Percentiles rank a stretch among this genome's conserved stretches.
Conservation (phyloP, 2,329 filamentous ascomycete genomes). For the Delphinella strobiligena region DNA sequence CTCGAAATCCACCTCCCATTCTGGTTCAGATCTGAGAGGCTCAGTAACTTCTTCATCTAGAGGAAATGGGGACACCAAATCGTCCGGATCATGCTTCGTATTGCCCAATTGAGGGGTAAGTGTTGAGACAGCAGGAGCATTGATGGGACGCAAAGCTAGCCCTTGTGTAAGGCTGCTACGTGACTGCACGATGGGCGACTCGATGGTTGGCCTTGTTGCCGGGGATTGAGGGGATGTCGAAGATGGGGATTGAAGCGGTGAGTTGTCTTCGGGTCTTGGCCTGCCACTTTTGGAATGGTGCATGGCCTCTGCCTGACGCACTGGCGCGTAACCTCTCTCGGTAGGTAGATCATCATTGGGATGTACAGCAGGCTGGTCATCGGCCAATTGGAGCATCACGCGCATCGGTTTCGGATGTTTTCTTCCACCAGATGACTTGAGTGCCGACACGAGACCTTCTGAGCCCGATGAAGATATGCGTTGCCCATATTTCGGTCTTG, state of each 20-base stretch:
- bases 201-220: background rate
- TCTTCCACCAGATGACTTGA: constrained; percentile 19
- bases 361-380: background rate
- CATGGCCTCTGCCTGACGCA: background rate
- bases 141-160: background rate
- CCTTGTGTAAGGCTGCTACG: background rate
- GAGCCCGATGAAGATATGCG: constrained; percentile 24
- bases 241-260: background rate
- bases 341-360: background rate
- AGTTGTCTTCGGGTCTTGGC: background rate
- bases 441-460: constrained; percentile 21
- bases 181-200: background rate
- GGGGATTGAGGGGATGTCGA: background rate
- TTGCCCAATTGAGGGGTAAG: background rate
- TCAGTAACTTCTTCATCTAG: constrained; percentile 6
- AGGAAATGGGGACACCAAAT: constrained; percentile 8
- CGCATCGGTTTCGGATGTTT: background rate
- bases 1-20: background rate
- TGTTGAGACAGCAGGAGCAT: background rate
- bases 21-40: background rate
- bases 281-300: background rate
- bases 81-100: background rate
- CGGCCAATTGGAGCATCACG: background rate
- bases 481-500: constrained; percentile 17
- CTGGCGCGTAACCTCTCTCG: background rate